Evolutionary conservation across 345 rosid genomes (phyloP).

Genomic region (Mangifera indica): DNA sequence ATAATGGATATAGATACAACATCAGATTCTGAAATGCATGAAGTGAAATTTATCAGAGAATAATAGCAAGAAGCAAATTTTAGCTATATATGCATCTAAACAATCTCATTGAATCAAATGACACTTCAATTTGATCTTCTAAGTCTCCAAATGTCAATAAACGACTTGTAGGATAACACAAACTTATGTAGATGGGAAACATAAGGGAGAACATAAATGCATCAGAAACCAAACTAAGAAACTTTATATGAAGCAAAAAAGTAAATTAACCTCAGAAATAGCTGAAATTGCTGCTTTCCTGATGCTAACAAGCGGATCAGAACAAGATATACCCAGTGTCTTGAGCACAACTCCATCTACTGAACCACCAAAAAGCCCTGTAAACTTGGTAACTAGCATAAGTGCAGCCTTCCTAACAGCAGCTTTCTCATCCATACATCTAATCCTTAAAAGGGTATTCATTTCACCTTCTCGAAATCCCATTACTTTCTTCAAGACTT

Average conservation of each 20-base stretch:
- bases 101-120: not conserved
- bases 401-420: conserved; percentile 78
- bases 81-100: not conserved
- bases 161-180: not conserved
- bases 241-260: conserved; percentile 4
- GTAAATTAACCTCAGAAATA: conserved; percentile 74
- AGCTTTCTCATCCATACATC: conserved; percentile 91
- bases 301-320: conserved; percentile 89
- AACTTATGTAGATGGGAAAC: not conserved
- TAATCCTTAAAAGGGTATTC: conserved; percentile 58
- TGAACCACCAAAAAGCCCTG: conserved; percentile 58
- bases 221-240: conserved; percentile 2
- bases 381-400: conserved; percentile 65
- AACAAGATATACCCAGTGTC: conserved; percentile 84
- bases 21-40: conserved; percentile 20
- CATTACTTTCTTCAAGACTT: conserved; percentile 52
- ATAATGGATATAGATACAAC: conserved; percentile 15
- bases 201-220: not conserved
- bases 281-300: conserved; percentile 86
- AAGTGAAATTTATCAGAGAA: conserved; percentile 12
- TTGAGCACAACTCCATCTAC: conserved; percentile 67
- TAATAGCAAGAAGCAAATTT: not conserved
- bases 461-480: conserved; percentile 45
- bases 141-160: not conserved
- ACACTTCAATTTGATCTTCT: not conserved